Base-by-base conservation (phyloP, 257 asterid species). In the Cinchona pubescens region DNA sequence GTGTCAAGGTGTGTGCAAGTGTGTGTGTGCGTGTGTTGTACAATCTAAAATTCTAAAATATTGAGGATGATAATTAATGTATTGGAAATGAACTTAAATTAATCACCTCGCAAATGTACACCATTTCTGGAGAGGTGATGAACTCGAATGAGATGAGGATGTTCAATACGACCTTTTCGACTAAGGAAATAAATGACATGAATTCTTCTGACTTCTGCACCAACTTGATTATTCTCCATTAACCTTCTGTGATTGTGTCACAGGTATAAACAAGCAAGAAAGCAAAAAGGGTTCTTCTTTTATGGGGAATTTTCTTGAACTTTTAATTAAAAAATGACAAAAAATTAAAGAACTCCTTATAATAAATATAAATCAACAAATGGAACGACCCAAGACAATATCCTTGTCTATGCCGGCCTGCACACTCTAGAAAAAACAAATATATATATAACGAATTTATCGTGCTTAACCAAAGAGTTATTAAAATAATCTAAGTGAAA, bases 81-180 rank as follows among this genome's bases (percentile, higher is more conserved):
- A 10, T 2, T 9, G 42, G 1, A n/a, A 6, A 21, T 43, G 32
- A 23, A 79, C 51, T 0, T 75, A n/a, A n/a, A n/a, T n/a, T n/a
- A n/a, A n/a, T n/a, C n/a, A 93, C 98, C 97, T 89, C 93, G 85
- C 43, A 94, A 78, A 19, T 83, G 87, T 19, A 94, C 89, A 16
- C 97, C 98, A 64, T 88, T 88, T 81, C 90, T 82, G 3, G 95
- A 92, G 76, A 76, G 87, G 32, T 87, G 97, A 81, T 83, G 98
- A 25, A 92, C 89, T 0, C 95, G 90, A 69, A 94, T 66, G 80
- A 94, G 98, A 78, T 94, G 98, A 45, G 98, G 98, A 30, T 89
- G 96, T 61, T 94, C 97, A 65, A 85, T 79, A 9, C 84, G 82
- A 2, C 97, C 97, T 67, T 86, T 89, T 78, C 97, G 88, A 76